Percentiles rank a stretch among this genome's conserved stretches.
Evolutionary conservation across 345 rosid genomes (phyloP).

Genomic region (Eucalyptus viminalis): DNA sequence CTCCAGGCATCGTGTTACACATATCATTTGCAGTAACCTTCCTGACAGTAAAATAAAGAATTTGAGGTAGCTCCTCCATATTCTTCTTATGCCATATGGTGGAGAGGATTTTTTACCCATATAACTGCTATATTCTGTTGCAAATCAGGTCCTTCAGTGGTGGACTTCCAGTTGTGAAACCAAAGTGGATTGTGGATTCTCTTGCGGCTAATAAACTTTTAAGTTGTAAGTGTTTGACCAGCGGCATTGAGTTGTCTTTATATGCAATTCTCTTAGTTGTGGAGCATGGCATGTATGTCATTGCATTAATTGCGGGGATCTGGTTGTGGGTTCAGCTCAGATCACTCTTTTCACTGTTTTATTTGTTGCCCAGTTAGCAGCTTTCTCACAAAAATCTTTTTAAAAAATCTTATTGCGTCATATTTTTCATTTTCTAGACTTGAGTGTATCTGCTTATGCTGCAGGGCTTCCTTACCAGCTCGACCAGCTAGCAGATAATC

Average conservation of each 20-base stretch:
- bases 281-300: neutral
- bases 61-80: constrained; percentile 36
- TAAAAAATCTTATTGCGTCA: neutral
- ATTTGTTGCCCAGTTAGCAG: neutral
- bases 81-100: neutral
- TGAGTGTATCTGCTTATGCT: neutral
- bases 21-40: constrained; percentile 89
- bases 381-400: neutral
- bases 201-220: constrained; percentile 61
- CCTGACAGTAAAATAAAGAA: constrained; percentile 82
- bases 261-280: neutral
- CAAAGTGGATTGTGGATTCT: constrained; percentile 78
- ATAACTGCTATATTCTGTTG: neutral
- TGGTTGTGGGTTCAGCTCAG: neutral
- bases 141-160: constrained; percentile 70
- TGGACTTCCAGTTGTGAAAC: constrained; percentile 94
- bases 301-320: neutral
- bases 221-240: constrained; percentile 49
- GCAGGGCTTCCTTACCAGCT: constrained; percentile 92
- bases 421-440: neutral
- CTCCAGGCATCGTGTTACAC: constrained; percentile 70
- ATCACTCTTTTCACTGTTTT: neutral
- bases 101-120: neutral
- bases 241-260: neutral
- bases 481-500: constrained; percentile 69